phyloP scores from a whole-genome alignment of 1,284 basidiomycete genomes.

The Fomitopsis betulina region DNA sequence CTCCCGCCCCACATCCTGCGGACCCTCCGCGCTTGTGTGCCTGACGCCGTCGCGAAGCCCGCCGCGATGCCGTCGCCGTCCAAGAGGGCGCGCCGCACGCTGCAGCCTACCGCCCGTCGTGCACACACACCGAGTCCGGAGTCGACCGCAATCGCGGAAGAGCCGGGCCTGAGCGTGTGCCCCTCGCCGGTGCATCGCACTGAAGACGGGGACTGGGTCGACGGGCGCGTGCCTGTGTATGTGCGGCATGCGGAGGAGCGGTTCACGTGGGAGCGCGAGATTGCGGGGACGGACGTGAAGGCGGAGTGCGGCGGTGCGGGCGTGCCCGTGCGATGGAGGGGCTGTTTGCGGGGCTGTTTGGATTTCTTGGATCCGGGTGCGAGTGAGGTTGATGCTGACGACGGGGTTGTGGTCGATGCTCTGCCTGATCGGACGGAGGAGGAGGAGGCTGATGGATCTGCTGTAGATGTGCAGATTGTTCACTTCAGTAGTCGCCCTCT shows the following conservation, averaged over 20 bases:
- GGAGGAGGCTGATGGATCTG: background rate
- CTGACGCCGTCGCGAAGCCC: conserved; percentile 21
- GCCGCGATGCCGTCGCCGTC: conserved; percentile 4
- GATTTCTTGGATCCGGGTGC: conserved; percentile 40
- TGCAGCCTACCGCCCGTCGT: background rate
- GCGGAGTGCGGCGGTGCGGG: conserved; percentile 25
- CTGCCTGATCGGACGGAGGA: background rate
- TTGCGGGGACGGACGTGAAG: conserved; percentile 51
- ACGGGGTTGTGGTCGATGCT: background rate
- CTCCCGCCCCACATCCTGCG: conserved; percentile 14
- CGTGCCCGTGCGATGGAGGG: conserved; percentile 67
- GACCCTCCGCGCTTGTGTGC: conserved; percentile 21
- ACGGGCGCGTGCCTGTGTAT: conserved; percentile 36
- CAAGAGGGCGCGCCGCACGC: conserved; percentile 5
- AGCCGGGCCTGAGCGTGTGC: conserved; percentile 39
- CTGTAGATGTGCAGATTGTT: too few relatives aligned
- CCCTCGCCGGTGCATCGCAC: conserved; percentile 44
- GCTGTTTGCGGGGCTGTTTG: conserved; percentile 59
- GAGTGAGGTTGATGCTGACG: background rate
- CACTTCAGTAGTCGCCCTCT: too few relatives aligned
- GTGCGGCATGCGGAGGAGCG: conserved; percentile 57
- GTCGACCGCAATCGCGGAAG: background rate
- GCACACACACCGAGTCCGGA: background rate
- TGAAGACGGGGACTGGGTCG: conserved; percentile 8
- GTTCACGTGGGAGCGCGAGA: conserved; percentile 55